These are phyloP conservation scores for Naganishia vishniacii DNA, from an alignment of 768 basidiomycete species.

Conservation along the genomic window DNA sequence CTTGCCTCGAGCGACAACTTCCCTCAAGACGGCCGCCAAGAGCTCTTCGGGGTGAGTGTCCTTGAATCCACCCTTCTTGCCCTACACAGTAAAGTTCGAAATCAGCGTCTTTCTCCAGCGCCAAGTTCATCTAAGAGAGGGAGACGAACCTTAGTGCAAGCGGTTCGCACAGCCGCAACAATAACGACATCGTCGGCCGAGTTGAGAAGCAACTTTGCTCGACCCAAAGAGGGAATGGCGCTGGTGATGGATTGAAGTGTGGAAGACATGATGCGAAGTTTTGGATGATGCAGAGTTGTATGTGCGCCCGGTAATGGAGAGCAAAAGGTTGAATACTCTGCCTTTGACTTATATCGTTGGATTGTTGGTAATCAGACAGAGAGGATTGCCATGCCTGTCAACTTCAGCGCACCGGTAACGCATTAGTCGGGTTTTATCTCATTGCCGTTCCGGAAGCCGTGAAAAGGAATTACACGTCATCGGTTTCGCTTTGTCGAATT, in stretches of 20 bases:
- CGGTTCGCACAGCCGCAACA: constrained; percentile 78
- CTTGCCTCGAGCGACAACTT: constrained; percentile 45
- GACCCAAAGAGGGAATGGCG: constrained; percentile 44
- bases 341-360: neutral
- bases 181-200: constrained; percentile 84
- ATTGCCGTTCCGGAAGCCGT: neutral
- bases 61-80: constrained; percentile 85
- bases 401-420: neutral
- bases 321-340: neutral
- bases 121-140: neutral
- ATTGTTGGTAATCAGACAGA: neutral
- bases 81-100: constrained; percentile 30
- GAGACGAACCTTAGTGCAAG: constrained; percentile 73
- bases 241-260: constrained; percentile 41
- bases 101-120: neutral
- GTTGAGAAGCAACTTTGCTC: constrained; percentile 61
- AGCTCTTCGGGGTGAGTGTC: constrained; percentile 83
- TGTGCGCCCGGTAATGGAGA: neutral
- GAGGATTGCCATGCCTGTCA: neutral
- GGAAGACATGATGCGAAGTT: constrained; percentile 38
- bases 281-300: neutral
- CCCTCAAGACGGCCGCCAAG: constrained; percentile 74
- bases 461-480: neutral
- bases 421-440: neutral
- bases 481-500: too few species aligned